Base-by-base conservation (phyloP, 768 basidiomycete species). In the Pisolithus tinctorius region DNA sequence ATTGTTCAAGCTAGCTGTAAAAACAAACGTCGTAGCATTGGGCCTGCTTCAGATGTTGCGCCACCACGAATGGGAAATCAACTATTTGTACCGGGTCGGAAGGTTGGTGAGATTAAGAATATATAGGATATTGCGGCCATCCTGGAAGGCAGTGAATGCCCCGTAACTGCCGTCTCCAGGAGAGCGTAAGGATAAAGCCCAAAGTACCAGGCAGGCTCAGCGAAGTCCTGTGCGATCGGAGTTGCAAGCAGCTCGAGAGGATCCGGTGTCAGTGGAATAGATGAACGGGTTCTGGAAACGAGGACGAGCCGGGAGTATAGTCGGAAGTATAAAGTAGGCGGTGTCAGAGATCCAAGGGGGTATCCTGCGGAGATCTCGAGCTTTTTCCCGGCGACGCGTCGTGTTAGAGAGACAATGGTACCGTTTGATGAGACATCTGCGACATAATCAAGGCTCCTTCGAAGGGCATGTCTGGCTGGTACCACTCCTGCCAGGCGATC, bases 381-480 rank as follows among this genome's bases (percentile, higher is more conserved):
- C 29, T 63, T 63, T 51, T 74, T 64, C 4, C 83, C 82, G 0
- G 81, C 81, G 11, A 87, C 72, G 16, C 16, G 58, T 64, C 2
- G 13, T 30, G 2, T 58, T 34, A 48, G 74, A 70, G 17, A 80
- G 48, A 6, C 44, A 16, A 78, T 36, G 4, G 1, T 29, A 4
- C 34, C 50, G 0, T 11, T 37, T 13, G 14, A 48, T 8, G 23
- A 16, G 14, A 83, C 63, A 10, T 75, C 65, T 0, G 76, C 83
- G 43, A 81, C 60, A 58, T 73, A 70, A 87, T 67, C 50, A 77
- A 66, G 4, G 73, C 67, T 11, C 79, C 81, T 56, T 83, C 75
- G 82, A 83, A 88, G 3, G 86, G 79, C 81, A 83, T 82, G 56
- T 80, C 72, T 0, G 82, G 82, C 36, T 82, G 80, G 50, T 60